Base-by-base conservation (phyloP, 2,329 filamentous ascomycete genomes). In the Fusarium staphyleae region DNA sequence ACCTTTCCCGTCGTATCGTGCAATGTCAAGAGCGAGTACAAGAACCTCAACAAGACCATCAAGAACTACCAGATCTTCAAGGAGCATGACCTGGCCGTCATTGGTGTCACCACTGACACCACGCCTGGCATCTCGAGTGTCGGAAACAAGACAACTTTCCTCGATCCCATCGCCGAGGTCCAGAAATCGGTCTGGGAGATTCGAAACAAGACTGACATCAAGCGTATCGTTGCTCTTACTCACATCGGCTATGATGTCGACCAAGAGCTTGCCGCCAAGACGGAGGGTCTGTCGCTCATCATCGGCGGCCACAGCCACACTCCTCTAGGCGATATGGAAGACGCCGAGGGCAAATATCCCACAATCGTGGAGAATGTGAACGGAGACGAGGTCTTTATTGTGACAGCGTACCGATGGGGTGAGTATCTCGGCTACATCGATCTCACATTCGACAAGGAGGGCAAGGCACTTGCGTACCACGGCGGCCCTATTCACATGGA, bases 351-450 rank as follows among this genome's bases (percentile, higher is more conserved):
- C 28, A 75, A 80, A 8, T 88, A 88, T 66, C 86, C 86, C 2
- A 88, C 86, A 12, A 83, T 88, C 43, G 78, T 80, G 45, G 72
- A 80, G 22, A 87, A 88, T 68, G 70, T 77, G 56, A 80, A 84
- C 42, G 85, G 84, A 36, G 82, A 88, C 28, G 86, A 88, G 63
- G 86, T 88, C 42, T 88, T 88, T 66, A 80, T 88, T 63, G 86
- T 89, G 14, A 87, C 85, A 7, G 82, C 85, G 3, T 88, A 85
- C 67, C 81, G 85, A 57, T 88, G 86, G 86, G 86, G 86, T 44
- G 84, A 88, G 72, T 88, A 88, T 49, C 71, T 88, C 3, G 86
- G 86, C 51, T 86, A 86, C 69, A 88, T 88, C 60, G 85, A 87
- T 57, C 79, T 88, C 7, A 84, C 82, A 1, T 88, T 86, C 64